phyloP scores from a whole-genome alignment of 345 rosid genomes.

The Citrus reticulata region DNA sequence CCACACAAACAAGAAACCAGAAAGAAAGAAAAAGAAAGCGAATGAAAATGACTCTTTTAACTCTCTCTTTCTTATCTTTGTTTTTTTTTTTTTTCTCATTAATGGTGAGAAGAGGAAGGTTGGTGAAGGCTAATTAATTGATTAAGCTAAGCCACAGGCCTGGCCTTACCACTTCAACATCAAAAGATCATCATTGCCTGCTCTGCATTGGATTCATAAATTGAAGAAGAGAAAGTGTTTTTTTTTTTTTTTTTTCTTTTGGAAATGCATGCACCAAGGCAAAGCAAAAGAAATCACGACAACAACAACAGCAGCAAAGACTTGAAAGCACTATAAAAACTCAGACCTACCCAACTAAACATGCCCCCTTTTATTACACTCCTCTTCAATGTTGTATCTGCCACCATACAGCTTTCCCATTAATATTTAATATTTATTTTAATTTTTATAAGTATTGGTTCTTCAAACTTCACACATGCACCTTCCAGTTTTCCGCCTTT shows the following conservation, averaged over 20 bases:
- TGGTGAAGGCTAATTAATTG: constrained; percentile 50
- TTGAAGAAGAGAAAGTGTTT: background rate
- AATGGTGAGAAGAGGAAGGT: constrained; percentile 50
- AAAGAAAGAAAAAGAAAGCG: background rate
- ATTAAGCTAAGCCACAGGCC: constrained; percentile 17
- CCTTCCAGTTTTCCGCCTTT: constrained; percentile 1
- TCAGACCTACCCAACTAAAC: constrained; percentile 74
- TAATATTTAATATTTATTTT: constrained; percentile 27
- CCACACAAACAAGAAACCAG: constrained; percentile 5
- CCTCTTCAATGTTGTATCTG: constrained; percentile 88
- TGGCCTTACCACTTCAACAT: constrained; percentile 39
- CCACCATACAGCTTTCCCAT: constrained; percentile 49
- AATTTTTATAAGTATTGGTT: background rate
- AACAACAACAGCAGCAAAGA: constrained; percentile 4
- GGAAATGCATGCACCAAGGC: constrained; percentile 15
- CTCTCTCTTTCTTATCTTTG: constrained; percentile 15
- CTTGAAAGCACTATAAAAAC: constrained; percentile 52
- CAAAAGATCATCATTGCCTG: constrained; percentile 41
- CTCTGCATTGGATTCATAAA: constrained; percentile 31
- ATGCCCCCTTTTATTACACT: constrained; percentile 69
- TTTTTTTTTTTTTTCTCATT: background rate
- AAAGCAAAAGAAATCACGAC: constrained; percentile 12
- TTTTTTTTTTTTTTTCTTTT: background rate
- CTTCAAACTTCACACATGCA: background rate
- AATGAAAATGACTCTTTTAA: constrained; percentile 27